A percentile compares a stretch with the other conserved stretches of the same genome.
These are phyloP conservation scores for Orbilia javanica DNA, from an alignment of 2,329 filamentous ascomycete species.

Conservation along the genomic window DNA sequence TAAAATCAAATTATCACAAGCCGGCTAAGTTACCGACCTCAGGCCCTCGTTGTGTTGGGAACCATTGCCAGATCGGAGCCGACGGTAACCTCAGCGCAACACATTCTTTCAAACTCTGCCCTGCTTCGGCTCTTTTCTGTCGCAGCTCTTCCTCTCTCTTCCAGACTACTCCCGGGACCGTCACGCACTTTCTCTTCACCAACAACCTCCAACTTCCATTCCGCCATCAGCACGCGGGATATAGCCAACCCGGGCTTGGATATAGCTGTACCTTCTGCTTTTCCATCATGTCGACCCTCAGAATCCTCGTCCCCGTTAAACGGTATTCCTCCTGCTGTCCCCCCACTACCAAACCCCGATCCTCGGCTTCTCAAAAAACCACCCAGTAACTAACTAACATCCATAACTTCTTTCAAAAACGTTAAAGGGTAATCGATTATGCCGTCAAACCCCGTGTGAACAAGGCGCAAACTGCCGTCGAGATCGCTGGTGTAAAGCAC, in stretches of 20 bases:
- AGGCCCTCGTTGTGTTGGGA: background rate
- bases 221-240: background rate
- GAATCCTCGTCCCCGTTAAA: conserved; percentile 72
- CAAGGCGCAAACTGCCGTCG: conserved; percentile 83
- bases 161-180: background rate
- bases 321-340: conserved; percentile 62
- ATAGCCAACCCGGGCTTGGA: background rate
- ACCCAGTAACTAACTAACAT: conserved; percentile 20
- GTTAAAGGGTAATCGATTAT: conserved; percentile 70
- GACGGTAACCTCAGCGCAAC: conserved; percentile 52
- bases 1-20: conserved; percentile 33
- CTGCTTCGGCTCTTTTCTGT: conserved; percentile 17
- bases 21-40: background rate
- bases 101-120: conserved; percentile 35
- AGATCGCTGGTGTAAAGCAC: conserved; percentile 94
- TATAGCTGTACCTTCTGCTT: background rate
- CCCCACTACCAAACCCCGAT: background rate
- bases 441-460: conserved; percentile 78
- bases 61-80: conserved; percentile 39
- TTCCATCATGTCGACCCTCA: conserved; percentile 63
- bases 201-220: conserved; percentile 6
- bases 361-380: conserved; percentile 28
- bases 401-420: too few species aligned
- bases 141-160: conserved; percentile 7
- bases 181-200: background rate